A percentile compares a stretch with the other conserved stretches of the same genome.
Conservation (phyloP, 2,329 filamentous ascomycete genomes). For the Neopestalotiopsis rosae region DNA sequence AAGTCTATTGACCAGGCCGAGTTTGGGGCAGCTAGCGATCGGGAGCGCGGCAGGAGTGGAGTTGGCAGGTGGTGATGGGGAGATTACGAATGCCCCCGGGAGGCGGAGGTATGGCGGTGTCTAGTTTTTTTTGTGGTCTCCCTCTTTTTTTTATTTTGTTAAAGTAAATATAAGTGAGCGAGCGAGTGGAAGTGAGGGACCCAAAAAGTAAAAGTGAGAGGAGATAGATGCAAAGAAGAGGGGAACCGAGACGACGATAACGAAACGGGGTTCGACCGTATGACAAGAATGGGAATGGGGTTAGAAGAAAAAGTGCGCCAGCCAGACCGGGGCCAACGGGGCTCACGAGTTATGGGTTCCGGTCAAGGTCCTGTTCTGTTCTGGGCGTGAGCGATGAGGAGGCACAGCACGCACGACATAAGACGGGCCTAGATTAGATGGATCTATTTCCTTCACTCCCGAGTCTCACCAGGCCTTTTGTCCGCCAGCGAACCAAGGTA, state of each 20-base stretch:
- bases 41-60: conserved; percentile 15
- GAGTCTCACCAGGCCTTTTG: background rate
- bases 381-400: background rate
- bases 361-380: background rate
- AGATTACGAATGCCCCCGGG: conserved; percentile 11
- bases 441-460: background rate
- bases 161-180: background rate
- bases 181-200: background rate
- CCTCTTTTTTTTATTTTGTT: no score
- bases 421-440: background rate
- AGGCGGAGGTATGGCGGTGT: conserved; percentile 14
- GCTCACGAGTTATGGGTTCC: background rate
- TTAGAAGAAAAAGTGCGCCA: background rate
- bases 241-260: conserved; percentile 12
- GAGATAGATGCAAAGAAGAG: background rate
- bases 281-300: conserved; percentile 2
- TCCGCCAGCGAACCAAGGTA: background rate
- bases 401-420: conserved; percentile 11
- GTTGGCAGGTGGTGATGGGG: conserved; percentile 15
- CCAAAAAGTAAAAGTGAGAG: background rate
- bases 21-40: conserved; percentile 3
- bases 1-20: conserved; percentile 10
- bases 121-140: background rate
- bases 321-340: background rate
- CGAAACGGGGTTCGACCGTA: conserved; percentile 2